phyloP scores from a whole-genome alignment of 2,329 filamentous ascomycete species.

The Cercospora zeina region DNA sequence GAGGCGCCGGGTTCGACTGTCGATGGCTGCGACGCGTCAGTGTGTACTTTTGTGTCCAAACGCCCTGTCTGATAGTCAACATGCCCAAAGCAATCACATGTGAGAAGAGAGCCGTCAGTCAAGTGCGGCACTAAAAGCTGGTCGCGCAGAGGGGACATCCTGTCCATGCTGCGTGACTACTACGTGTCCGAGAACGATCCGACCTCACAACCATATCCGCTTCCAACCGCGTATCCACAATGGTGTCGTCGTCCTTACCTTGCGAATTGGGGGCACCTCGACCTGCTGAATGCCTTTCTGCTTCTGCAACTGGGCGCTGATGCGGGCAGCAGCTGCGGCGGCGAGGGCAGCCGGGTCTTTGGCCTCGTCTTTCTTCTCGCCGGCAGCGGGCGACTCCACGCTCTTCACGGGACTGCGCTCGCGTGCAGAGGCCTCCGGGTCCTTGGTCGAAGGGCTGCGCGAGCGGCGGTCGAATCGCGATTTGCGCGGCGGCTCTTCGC shows the following conservation, averaged over 20 bases:
- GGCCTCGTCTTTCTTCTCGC: conserved; percentile 27
- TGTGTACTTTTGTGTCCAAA: neutral
- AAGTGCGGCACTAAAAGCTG: neutral
- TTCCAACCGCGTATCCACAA: neutral
- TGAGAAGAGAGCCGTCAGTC: neutral
- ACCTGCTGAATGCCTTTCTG: conserved; percentile 89
- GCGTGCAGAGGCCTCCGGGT: conserved; percentile 64
- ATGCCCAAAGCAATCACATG: conserved; percentile 8
- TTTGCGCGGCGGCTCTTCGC: conserved; percentile 64
- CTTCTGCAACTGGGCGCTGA: conserved; percentile 51
- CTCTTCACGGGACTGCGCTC: conserved; percentile 73
- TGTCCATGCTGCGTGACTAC: neutral
- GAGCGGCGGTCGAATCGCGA: conserved; percentile 92
- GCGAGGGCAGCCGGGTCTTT: conserved; percentile 61
- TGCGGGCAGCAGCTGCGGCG: conserved; percentile 68
- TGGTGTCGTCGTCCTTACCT: conserved; percentile 47
- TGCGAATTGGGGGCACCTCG: conserved; percentile 77
- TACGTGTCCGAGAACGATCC: neutral
- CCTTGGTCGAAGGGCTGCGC: conserved; percentile 57
- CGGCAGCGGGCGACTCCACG: conserved; percentile 54
- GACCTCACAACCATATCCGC: neutral
- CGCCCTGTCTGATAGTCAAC: conserved; percentile 26
- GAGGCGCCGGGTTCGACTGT: conserved; percentile 51
- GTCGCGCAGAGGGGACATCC: neutral
- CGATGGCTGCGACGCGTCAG: conserved; percentile 19